Conservation (phyloP, 345 rosid genomes). For the Firmiana major region DNA sequence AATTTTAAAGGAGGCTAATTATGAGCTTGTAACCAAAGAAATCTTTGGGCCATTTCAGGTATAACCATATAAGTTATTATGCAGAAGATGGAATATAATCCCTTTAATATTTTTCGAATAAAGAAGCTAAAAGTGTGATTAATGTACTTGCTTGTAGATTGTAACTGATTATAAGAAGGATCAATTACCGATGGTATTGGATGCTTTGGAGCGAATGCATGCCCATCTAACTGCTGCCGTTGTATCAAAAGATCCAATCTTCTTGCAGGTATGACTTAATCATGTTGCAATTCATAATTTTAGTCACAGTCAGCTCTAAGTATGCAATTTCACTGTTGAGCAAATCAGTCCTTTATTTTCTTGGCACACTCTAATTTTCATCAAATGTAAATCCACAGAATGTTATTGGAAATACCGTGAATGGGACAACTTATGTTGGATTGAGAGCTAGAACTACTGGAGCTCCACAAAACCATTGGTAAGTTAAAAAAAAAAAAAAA, state of each 20-base stretch:
- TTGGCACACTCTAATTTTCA: background rate
- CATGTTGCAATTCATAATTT: too few relatives aligned
- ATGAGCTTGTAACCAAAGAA: slow-evolving; percentile 77
- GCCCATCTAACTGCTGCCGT: slow-evolving; percentile 97
- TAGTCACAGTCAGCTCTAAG: background rate
- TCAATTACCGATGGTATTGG: slow-evolving; percentile 78
- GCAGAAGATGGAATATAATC: background rate
- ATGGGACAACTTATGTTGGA: slow-evolving; percentile 96
- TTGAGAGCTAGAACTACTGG: slow-evolving; percentile 95
- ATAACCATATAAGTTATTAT: background rate
- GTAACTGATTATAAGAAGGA: slow-evolving; percentile 74
- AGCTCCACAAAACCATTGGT: slow-evolving; percentile 99
- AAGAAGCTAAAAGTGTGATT: background rate
- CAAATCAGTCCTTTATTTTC: background rate
- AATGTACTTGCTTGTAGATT: slow-evolving; percentile 39
- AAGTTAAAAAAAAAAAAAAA: background rate
- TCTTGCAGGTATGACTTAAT: slow-evolving; percentile 63
- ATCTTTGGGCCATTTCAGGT: slow-evolving; percentile 99
- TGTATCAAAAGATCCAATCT: slow-evolving; percentile 83
- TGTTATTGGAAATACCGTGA: slow-evolving; percentile 83
- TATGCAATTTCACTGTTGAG: background rate
- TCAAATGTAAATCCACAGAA: slow-evolving; percentile 45
- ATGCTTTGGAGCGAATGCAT: slow-evolving; percentile 87
- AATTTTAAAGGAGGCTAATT: slow-evolving; percentile 64
- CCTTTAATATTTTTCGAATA: background rate